phyloP scores from a whole-genome alignment of 805 yeast genomes.

The Zygoascus biomembranicola region DNA sequence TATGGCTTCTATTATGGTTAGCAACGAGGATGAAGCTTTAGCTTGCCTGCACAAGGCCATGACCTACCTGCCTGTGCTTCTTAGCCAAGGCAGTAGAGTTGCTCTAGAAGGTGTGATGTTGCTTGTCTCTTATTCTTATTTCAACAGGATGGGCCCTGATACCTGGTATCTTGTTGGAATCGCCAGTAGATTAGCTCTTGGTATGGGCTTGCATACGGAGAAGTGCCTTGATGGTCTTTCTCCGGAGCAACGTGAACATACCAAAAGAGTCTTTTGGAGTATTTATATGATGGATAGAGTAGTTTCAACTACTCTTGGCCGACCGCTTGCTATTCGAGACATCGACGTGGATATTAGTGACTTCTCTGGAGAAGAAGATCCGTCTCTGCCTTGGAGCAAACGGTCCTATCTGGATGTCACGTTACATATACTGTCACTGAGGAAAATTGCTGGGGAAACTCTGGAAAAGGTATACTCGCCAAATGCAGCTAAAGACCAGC shows the following conservation, averaged over 20 bases:
- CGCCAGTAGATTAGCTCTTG: conserved; percentile 36
- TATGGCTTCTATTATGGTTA: conserved; percentile 25
- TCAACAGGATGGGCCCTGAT: conserved; percentile 41
- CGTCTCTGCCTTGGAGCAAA: neutral
- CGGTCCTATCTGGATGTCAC: conserved; percentile 11
- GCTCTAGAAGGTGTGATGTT: conserved; percentile 37
- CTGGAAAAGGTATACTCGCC: conserved; percentile 40
- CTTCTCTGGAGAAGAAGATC: neutral
- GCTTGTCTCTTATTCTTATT: conserved; percentile 43
- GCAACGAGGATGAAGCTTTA: conserved; percentile 26
- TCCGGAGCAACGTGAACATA: conserved; percentile 16
- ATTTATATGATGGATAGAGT: conserved; percentile 29
- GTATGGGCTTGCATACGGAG: conserved; percentile 38
- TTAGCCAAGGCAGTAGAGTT: conserved; percentile 31
- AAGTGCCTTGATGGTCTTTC: conserved; percentile 13
- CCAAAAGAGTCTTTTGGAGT: conserved; percentile 21
- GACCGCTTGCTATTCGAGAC: conserved; percentile 42
- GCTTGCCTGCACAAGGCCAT: conserved; percentile 37
- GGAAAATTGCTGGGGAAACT: conserved; percentile 41
- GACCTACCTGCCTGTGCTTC: conserved; percentile 32
- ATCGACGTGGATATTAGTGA: conserved; percentile 35
- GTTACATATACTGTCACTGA: conserved; percentile 32
- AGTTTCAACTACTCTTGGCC: conserved; percentile 41
- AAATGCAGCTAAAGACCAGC: conserved; percentile 4
- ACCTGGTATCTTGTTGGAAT: conserved; percentile 48